Evolutionary conservation across 345 rosid species (phyloP).

Genomic region (Pugionium cornutum): DNA sequence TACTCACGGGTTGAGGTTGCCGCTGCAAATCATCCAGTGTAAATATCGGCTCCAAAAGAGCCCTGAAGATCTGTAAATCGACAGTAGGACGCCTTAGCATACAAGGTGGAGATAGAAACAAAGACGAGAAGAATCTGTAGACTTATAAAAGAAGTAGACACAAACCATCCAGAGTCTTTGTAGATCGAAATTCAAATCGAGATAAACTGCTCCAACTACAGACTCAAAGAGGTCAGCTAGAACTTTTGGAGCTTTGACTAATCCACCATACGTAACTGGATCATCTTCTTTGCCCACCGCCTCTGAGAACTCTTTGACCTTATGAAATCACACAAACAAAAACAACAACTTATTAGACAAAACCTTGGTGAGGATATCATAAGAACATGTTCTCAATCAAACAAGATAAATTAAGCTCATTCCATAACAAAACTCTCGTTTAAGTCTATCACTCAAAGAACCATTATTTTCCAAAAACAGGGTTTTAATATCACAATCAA

Average conservation of each 20-base stretch:
- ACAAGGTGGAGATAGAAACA: neutral
- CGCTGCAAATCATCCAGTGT: conserved; percentile 53
- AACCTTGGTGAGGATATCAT: conserved; percentile 5
- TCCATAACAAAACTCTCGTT: too few species aligned
- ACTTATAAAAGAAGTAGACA: conserved; percentile 7
- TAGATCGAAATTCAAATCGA: conserved; percentile 62
- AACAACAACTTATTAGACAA: neutral
- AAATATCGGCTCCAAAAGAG: conserved; percentile 68
- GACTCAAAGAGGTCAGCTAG: conserved; percentile 82
- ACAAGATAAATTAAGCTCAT: neutral
- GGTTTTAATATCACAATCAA: neutral
- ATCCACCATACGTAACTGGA: conserved; percentile 55
- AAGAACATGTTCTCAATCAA: conserved; percentile 8
- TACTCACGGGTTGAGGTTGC: conserved; percentile 72
- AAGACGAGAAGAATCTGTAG: conserved; percentile 3
- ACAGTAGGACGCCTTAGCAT: neutral
- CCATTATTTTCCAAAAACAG: too few species aligned
- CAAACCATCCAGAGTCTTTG: conserved; percentile 70
- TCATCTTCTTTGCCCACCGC: conserved; percentile 57
- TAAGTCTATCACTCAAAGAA: too few species aligned
- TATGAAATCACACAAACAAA: neutral
- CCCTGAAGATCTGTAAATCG: conserved; percentile 57
- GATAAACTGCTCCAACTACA: conserved; percentile 67
- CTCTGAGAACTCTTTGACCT: conserved; percentile 65
- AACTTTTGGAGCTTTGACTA: conserved; percentile 76